Conservation (phyloP, 2,329 filamentous ascomycete genomes). For the Plenodomus biglobosus region DNA sequence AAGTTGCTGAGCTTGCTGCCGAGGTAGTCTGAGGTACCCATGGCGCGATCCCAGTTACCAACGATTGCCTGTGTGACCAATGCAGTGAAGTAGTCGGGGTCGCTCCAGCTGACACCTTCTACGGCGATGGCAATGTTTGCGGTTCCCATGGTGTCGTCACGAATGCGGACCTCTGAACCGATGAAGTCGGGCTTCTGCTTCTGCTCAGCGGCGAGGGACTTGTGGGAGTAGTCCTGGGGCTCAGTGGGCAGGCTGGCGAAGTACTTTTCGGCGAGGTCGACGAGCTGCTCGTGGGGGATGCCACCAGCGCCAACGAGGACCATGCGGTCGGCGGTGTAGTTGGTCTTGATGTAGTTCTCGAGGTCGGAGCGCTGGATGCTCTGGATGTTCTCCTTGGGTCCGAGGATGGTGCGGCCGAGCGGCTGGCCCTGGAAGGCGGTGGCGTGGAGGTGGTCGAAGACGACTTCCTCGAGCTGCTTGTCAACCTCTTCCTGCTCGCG, state of each 20-base stretch:
- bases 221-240: conserved; percentile 72
- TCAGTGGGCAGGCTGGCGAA: conserved; percentile 78
- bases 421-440: conserved; percentile 97
- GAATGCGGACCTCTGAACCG: conserved; percentile 91
- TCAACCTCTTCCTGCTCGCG: conserved; percentile 99
- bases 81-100: conserved; percentile 98
- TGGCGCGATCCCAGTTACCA: conserved; percentile 98
- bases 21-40: conserved; percentile 95
- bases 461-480: conserved; percentile 99
- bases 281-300: conserved; percentile 88
- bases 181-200: conserved; percentile 94
- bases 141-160: conserved; percentile 93
- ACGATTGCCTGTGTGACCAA: conserved; percentile 98
- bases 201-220: conserved; percentile 68
- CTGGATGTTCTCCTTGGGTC: conserved; percentile 96
- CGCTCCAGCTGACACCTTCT: conserved; percentile 99
- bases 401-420: conserved; percentile 94
- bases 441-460: conserved; percentile 98
- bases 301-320: conserved; percentile 95
- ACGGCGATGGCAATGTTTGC: conserved; percentile 98
- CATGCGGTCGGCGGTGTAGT: conserved; percentile 99
- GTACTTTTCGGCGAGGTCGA: conserved; percentile 95
- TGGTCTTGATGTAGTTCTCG: conserved; percentile 95
- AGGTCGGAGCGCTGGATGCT: conserved; percentile 92
- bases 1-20: conserved; percentile 97